phyloP scores from a whole-genome alignment of 2,329 filamentous ascomycete species.

The Botrytis aclada region DNA sequence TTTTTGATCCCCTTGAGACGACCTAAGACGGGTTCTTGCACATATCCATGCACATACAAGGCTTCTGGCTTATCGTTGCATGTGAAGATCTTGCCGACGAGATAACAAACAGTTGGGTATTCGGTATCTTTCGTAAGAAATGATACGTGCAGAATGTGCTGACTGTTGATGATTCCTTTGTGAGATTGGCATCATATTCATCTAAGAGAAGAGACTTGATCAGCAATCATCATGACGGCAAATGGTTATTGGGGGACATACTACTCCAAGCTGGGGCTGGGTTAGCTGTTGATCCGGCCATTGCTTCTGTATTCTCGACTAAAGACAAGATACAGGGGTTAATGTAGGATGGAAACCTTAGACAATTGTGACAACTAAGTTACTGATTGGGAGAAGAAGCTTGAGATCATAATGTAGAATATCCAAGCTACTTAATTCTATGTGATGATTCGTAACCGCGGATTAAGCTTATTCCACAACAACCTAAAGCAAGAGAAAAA shows the following conservation, averaged over 20 bases:
- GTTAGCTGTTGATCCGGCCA: neutral
- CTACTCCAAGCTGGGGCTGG: neutral
- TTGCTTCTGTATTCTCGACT: neutral
- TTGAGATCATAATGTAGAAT: no score
- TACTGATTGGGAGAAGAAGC: neutral
- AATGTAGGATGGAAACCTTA: neutral
- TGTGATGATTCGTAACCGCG: neutral
- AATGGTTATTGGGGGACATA: neutral
- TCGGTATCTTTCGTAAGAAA: neutral
- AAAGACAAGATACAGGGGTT: neutral
- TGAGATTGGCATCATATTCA: neutral
- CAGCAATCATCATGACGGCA: neutral
- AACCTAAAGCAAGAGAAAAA: neutral
- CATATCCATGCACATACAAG: neutral
- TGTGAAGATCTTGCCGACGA: neutral
- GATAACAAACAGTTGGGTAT: slow-evolving; percentile 6
- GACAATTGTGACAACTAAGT: neutral
- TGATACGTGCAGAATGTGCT: neutral
- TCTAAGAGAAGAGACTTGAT: neutral
- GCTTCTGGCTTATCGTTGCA: neutral
- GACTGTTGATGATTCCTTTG: neutral
- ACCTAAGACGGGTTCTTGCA: neutral
- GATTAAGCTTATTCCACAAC: neutral
- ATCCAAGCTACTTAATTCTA: neutral
- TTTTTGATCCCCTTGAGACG: neutral